These are phyloP conservation scores for Dendrobium huoshanense DNA, from an alignment of 106 monocot species.

Conservation along the genomic window DNA sequence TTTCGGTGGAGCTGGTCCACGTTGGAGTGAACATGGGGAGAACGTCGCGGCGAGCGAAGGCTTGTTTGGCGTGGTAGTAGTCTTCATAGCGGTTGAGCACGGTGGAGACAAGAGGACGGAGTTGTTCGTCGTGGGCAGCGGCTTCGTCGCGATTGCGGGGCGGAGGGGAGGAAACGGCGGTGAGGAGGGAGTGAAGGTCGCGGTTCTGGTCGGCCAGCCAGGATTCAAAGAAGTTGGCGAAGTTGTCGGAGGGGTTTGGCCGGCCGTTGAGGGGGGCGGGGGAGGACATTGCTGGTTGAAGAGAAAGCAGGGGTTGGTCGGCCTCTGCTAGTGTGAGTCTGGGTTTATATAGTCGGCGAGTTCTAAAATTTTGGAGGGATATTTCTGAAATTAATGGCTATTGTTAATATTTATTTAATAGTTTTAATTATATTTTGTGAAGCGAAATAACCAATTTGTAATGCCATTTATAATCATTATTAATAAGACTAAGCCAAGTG, in stretches of 20 bases:
- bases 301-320: too few species aligned
- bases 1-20: conserved; percentile 64
- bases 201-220: conserved; percentile 39
- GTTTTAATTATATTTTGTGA: too few species aligned
- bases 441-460: too few species aligned
- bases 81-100: conserved; percentile 47
- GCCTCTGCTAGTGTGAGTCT: too few species aligned
- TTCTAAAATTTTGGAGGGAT: too few species aligned
- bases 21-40: conserved; percentile 39
- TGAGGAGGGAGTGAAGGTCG: conserved; percentile 29
- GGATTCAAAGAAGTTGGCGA: conserved; percentile 40
- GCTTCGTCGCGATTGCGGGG: background rate
- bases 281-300: background rate
- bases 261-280: background rate
- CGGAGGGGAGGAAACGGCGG: conserved; percentile 11
- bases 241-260: conserved; percentile 14
- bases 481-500: too few species aligned
- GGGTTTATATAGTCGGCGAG: too few species aligned
- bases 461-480: too few species aligned
- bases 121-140: background rate
- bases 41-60: conserved; percentile 34
- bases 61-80: conserved; percentile 48
- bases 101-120: conserved; percentile 26
- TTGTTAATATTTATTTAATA: too few species aligned
- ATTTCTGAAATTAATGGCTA: too few species aligned